Base-by-base conservation (phyloP, 2,329 filamentous ascomycete species). In the Colletotrichum endophyticum region DNA sequence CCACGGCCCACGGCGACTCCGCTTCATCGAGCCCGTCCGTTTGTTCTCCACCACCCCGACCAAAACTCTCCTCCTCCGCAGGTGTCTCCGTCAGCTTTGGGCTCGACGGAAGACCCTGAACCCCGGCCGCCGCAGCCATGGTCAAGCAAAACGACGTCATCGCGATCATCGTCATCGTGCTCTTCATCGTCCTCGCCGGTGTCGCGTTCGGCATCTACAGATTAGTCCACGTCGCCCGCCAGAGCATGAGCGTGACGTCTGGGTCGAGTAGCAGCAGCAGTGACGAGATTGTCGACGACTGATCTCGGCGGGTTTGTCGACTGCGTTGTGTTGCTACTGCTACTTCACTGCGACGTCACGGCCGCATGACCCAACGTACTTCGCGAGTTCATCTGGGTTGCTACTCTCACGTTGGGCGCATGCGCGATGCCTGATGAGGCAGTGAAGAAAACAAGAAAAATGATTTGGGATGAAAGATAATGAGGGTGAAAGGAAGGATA, bases 81-180 rank as follows among this genome's bases (percentile, higher is more conserved):
- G 34, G 59, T 32, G 44, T 28, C 27, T 49, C 71, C 66, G 27
- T 34, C 71, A 74, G 66, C 36, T 25, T 53, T 25, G 11, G 16
- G 25, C 36, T 28, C 25, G 69, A 72, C 73, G 36, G 68, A 32
- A 66, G 30, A 32, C 39, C 16, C 39, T 34, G 32, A 61, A 3
- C 19, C 56, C 34, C 22, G 53, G 66, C 74, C 78, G 78, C 83
- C 81, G 82, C 84, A 82, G 87, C 79, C 79, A 92, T 91, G 89
- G 86, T 89, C 80, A 91, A 93, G 84, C 85, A 89, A 86, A 94
- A 94, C 89, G 89, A 93, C 84, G 90, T 91, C 81, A 93, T 94
- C 84, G 92, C 92, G 80, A 88, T 94, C 83, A 93, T 94, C 82
- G 90, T 94, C 84, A 93, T 94, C 83, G 83, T 94, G 72, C 88